Evolutionary conservation across 768 basidiomycete genomes (phyloP).

Genomic region (Amanita thiersii): DNA sequence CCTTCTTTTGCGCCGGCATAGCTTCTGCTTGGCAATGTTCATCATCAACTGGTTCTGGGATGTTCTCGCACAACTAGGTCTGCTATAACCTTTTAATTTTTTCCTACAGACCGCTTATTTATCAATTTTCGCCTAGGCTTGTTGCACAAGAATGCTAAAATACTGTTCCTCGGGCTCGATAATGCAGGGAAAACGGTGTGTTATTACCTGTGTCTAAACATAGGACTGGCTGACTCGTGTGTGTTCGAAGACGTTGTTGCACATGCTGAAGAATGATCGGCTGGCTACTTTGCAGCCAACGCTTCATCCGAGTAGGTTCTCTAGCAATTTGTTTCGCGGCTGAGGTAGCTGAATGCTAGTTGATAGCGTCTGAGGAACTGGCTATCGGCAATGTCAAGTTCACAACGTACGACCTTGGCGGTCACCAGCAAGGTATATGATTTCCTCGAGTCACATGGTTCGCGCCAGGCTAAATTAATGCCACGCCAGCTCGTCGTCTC

Average conservation of each 20-base stretch:
- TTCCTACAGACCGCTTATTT: not conserved
- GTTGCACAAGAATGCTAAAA: constrained; percentile 98
- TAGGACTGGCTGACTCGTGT: constrained; percentile 4
- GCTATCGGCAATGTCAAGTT: constrained; percentile 99
- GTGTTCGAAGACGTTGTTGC: constrained; percentile 72
- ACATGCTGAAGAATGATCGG: constrained; percentile 99
- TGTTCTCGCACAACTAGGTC: constrained; percentile 88
- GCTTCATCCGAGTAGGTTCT: constrained; percentile 83
- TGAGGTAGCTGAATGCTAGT: constrained; percentile 9
- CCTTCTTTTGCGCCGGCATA: constrained; percentile 9
- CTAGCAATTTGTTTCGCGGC: constrained; percentile 2
- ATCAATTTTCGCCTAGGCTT: constrained; percentile 48
- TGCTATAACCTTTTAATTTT: constrained; percentile 16
- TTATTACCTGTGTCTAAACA: constrained; percentile 1
- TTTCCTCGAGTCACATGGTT: not conserved
- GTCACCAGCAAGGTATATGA: constrained; percentile 82
- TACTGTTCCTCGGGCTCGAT: constrained; percentile 96
- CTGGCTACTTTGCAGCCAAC: constrained; percentile 97
- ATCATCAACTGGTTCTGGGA: constrained; percentile 97
- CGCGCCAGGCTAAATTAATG: not conserved
- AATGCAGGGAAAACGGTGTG: constrained; percentile 98
- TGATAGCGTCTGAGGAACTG: constrained; percentile 90
- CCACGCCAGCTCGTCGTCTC: constrained; percentile 76
- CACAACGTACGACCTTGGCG: constrained; percentile 96
- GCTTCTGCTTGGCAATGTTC: constrained; percentile 44